Evolutionary conservation across 306 rosid genomes (phyloP), one percentile per base, ranked within the genome.

Genomic region (Malus sylvestris): DNA sequence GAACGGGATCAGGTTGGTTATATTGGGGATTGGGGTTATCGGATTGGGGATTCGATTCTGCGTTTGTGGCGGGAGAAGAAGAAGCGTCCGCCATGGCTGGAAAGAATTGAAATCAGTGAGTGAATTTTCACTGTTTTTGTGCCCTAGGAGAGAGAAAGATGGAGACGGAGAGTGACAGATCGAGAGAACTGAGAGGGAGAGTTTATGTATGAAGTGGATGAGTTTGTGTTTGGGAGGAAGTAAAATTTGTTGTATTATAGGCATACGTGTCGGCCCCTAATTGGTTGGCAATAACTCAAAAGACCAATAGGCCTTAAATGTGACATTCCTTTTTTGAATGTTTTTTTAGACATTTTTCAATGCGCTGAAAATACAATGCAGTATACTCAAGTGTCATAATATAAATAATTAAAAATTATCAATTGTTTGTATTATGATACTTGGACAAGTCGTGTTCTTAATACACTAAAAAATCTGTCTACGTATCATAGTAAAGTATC

Each of bases 71-170:
- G 30, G 93, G 85, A 69, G 96, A 77, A 19, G 93, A 52, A 44
- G 91, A 68, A 64, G 93, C 75, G 66, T 93, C 98, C 75, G 98
- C 97, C 99, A 96, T 96, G 58, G 70, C 67, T 59, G 30, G 67
- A 44, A 15, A 7, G 51, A 69, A 67, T 46, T 29, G 68, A 40
- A 74, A 35, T 76, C 74, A 32, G 51, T 38, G 22, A 22, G 15
- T 33, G 16, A 2, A 62, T 71, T 60, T 66, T 49, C 18, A 66
- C 64, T 67, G 9, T 68, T 42, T 57, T 25, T 4, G 77, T 71
- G 72, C 77, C 77, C 77, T 78, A 62, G 55, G 52, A 38, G 55
- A 42, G 70, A 22, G 49, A 65, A 16, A 33, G 30, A 22, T 1
- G 14, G 51, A n/a, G 30, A 14, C 2, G n/a, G 69, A 42, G 23